A percentile compares a stretch with the other conserved stretches of the same genome.
phyloP scores from a whole-genome alignment of 257 asterid genomes.

The Solanum bulbocastanum region DNA sequence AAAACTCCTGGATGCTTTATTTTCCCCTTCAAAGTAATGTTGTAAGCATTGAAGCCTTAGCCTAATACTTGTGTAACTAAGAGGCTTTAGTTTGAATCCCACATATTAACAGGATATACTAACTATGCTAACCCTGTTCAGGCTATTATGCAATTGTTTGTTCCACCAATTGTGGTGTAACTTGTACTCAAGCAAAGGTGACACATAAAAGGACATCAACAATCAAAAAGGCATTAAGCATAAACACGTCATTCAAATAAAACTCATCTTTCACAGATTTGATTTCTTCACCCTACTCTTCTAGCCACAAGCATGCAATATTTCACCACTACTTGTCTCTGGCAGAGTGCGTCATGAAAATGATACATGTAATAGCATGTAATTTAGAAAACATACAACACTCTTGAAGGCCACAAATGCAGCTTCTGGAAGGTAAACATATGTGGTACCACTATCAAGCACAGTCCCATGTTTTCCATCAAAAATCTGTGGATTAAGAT shows the following conservation, averaged over 20 bases:
- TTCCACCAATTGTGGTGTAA: neutral
- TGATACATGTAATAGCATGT: neutral
- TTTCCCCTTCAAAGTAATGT: neutral
- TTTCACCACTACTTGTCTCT: neutral
- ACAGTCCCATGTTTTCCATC: conserved; percentile 87
- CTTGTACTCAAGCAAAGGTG: neutral
- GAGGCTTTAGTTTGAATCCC: neutral
- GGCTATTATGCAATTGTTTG: neutral
- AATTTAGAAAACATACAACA: conserved; percentile 48
- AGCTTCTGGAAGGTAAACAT: conserved; percentile 86
- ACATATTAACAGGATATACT: neutral
- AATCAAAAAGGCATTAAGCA: neutral
- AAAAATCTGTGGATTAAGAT: conserved; percentile 48
- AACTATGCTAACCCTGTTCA: neutral
- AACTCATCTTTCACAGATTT: neutral
- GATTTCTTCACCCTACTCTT: neutral
- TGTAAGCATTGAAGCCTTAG: neutral
- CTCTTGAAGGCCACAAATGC: conserved; percentile 72
- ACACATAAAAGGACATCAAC: neutral
- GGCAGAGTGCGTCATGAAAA: neutral
- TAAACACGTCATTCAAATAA: neutral
- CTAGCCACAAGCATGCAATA: neutral
- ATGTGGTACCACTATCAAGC: conserved; percentile 96
- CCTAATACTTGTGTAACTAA: neutral
- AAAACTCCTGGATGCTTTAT: neutral